phyloP scores from a whole-genome alignment of 2,329 filamentous ascomycete genomes.

The Coniochaeta ligniaria region DNA sequence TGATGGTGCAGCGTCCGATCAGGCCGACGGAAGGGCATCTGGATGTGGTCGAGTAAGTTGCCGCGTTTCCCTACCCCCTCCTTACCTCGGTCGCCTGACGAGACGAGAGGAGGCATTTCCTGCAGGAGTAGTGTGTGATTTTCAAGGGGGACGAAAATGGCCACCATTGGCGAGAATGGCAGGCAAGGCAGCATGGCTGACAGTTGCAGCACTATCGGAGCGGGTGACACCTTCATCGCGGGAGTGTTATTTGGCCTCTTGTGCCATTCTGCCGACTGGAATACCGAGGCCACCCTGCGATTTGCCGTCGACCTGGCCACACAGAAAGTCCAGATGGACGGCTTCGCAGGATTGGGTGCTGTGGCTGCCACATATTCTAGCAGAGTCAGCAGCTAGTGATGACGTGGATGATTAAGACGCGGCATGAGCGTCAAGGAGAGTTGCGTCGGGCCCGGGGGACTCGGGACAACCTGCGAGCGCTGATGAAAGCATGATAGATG shows the following conservation, averaged over 20 bases:
- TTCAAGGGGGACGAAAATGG: not conserved
- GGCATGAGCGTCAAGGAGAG: not conserved
- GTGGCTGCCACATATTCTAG: not conserved
- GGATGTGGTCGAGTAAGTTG: constrained; percentile 51
- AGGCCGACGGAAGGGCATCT: constrained; percentile 26
- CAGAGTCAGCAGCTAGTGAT: not conserved
- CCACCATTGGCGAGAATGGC: not conserved
- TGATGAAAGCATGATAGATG: not conserved
- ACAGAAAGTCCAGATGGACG: constrained; percentile 59
- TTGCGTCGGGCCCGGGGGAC: not conserved
- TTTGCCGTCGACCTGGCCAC: constrained; percentile 64
- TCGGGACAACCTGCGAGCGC: not conserved
- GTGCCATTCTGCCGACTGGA: constrained; percentile 41
- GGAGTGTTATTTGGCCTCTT: constrained; percentile 59
- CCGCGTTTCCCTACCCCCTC: constrained; percentile 7
- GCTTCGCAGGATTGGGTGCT: constrained; percentile 47
- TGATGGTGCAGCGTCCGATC: constrained; percentile 34
- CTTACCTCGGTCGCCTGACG: not conserved
- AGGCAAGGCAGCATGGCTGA: not conserved
- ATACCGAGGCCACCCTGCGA: constrained; percentile 31
- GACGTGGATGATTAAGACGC: constrained; percentile 2
- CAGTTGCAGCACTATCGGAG: constrained; percentile 56
- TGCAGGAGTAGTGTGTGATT: not conserved
- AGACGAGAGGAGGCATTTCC: not conserved
- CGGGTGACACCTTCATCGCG: constrained; percentile 70